Evolutionary conservation across 208 protist genomes (phyloP).

Genomic region (Entamoeba dispar): DNA sequence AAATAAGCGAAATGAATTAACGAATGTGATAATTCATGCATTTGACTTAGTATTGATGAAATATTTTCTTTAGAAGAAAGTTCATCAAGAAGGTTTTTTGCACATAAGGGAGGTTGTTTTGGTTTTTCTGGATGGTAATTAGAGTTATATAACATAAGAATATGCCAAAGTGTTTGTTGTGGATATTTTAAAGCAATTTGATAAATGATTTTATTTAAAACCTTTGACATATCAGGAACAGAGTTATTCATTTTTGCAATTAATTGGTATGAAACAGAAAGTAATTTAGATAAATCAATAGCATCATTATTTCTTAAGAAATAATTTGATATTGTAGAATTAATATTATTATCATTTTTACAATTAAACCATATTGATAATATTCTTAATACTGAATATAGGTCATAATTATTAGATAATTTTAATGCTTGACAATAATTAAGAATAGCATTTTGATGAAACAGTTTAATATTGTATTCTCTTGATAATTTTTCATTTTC

Average conservation of each 20-base stretch:
- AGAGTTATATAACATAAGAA: neutral
- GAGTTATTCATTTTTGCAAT: neutral
- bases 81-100: neutral
- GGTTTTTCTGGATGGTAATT: neutral
- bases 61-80: neutral
- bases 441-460: neutral
- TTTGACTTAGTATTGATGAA: neutral
- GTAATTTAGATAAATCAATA: neutral
- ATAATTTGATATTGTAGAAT: neutral
- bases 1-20: neutral
- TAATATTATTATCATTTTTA: neutral
- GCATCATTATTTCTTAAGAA: neutral
- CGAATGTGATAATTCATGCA: neutral
- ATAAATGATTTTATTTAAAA: neutral
- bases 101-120: neutral
- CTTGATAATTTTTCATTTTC: neutral
- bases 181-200: neutral
- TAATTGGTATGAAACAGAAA: neutral
- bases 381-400: neutral
- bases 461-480: neutral
- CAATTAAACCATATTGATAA: neutral
- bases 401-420: neutral
- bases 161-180: neutral
- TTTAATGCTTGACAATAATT: neutral
- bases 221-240: neutral